Evolutionary conservation across 495 filamentous ascomycete genomes (phyloP).

Genomic region (Penicillium angulare): DNA sequence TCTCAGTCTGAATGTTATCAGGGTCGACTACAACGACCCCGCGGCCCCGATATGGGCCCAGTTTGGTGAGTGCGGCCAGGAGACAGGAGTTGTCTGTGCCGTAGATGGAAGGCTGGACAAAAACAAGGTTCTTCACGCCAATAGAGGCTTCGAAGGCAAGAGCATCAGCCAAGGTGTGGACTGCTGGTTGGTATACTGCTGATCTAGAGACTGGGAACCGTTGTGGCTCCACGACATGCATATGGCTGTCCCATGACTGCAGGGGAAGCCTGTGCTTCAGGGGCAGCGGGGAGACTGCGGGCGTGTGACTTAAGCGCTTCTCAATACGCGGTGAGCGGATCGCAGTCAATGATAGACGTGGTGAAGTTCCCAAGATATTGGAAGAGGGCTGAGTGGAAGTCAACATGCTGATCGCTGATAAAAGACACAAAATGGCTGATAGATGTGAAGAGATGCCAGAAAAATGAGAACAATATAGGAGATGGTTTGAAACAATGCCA

Average conservation of each 20-base stretch:
- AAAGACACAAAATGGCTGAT: not conserved
- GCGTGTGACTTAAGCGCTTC: conserved; percentile 12
- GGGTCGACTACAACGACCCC: conserved; percentile 52
- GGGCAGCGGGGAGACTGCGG: conserved; percentile 2
- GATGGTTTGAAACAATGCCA: conserved; percentile 1
- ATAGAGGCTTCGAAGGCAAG: conserved; percentile 38
- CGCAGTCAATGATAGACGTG: conserved; percentile 15
- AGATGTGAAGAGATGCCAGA: not conserved
- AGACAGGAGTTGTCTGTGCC: conserved; percentile 54
- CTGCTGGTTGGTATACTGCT: conserved; percentile 39
- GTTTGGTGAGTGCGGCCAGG: conserved; percentile 38
- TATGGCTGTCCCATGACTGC: conserved; percentile 51
- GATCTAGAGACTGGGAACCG: conserved; percentile 35
- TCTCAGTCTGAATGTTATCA: conserved; percentile 24
- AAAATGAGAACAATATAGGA: not conserved
- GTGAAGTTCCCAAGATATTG: conserved; percentile 5
- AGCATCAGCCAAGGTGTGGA: conserved; percentile 39
- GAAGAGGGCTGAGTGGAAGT: conserved; percentile 19
- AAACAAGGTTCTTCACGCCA: conserved; percentile 43
- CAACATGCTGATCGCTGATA: conserved; percentile 19
- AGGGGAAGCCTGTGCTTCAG: conserved; percentile 32
- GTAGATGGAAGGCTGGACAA: conserved; percentile 54
- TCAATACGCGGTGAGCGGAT: conserved; percentile 5
- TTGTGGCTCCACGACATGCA: conserved; percentile 50
- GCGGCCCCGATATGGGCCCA: conserved; percentile 44